Evolutionary conservation across 2,329 filamentous ascomycete genomes (phyloP).

Genomic region (Aspergillus fischeri): DNA sequence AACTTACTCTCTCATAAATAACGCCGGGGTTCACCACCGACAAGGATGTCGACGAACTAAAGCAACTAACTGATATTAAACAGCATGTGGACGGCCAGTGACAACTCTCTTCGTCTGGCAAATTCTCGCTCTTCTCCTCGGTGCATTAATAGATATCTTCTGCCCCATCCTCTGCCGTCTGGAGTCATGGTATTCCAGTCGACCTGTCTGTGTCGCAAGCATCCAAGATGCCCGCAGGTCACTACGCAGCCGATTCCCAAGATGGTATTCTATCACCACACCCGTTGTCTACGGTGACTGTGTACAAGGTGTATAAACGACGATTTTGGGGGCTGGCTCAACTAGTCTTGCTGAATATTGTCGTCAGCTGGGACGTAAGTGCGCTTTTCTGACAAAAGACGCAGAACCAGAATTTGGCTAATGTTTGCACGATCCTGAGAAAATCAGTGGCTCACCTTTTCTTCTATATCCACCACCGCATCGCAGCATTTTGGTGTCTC

Average conservation of each 20-base stretch:
- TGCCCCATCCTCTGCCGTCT: not conserved
- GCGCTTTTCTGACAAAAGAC: not conserved
- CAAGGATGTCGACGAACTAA: conserved; percentile 9
- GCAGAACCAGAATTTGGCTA: not conserved
- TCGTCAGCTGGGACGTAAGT: conserved; percentile 92
- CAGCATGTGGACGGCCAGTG: not conserved
- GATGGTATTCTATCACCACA: conserved; percentile 2
- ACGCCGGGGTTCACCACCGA: not conserved
- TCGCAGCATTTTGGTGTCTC: conserved; percentile 71
- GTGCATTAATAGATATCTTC: not conserved
- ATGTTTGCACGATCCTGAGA: not conserved
- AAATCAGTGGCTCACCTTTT: conserved; percentile 81
- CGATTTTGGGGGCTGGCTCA: conserved; percentile 85
- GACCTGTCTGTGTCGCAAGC: not conserved
- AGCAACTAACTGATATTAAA: conserved; percentile 2
- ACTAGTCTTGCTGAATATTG: conserved; percentile 81
- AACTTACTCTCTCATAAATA: not conserved
- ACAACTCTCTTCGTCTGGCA: not conserved
- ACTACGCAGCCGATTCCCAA: conserved; percentile 1
- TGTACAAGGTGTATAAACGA: conserved; percentile 68
- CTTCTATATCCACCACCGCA: conserved; percentile 71
- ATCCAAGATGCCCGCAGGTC: not conserved
- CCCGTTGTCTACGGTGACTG: conserved; percentile 17
- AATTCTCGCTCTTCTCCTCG: not conserved
- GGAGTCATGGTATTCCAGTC: not conserved